phyloP scores from a whole-genome alignment of 495 filamentous ascomycete species.

The Tricharina praecox region DNA sequence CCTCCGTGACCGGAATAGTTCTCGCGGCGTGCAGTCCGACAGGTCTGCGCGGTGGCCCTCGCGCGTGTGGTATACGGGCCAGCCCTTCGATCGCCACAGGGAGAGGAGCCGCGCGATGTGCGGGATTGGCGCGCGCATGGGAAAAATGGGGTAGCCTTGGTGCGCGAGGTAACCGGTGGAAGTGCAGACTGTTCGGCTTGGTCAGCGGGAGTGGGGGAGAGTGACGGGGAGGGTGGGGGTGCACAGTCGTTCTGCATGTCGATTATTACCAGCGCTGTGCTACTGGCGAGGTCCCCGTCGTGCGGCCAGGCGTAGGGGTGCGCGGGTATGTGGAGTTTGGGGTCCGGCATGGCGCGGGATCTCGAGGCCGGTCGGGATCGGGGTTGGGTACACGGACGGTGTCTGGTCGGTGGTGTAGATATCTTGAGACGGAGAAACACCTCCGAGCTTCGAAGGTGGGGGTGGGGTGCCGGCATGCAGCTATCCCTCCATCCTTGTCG shows the following conservation, averaged over 20 bases:
- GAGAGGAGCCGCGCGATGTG: constrained; percentile 24
- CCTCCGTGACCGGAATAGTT: constrained; percentile 38
- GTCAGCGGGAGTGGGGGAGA: too few relatives aligned
- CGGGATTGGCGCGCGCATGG: constrained; percentile 39
- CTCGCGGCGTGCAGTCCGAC: constrained; percentile 40
- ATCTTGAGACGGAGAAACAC: too few relatives aligned
- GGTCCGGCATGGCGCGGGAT: too few relatives aligned
- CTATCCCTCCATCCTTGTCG: too few relatives aligned
- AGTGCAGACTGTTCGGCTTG: constrained; percentile 48
- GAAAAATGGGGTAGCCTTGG: constrained; percentile 42
- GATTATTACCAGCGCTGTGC: constrained; percentile 49
- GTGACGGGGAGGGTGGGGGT: constrained; percentile 19
- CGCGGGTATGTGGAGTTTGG: constrained; percentile 25
- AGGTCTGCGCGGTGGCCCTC: constrained; percentile 51
- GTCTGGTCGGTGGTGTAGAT: too few relatives aligned
- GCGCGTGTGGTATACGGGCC: constrained; percentile 45
- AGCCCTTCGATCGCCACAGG: constrained; percentile 14
- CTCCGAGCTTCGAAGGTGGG: too few relatives aligned
- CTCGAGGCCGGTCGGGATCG: too few relatives aligned
- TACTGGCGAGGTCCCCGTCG: constrained; percentile 38
- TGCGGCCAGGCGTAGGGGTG: constrained; percentile 48
- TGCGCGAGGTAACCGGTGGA: constrained; percentile 41
- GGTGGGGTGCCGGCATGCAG: too few relatives aligned
- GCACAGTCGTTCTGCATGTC: constrained; percentile 59
- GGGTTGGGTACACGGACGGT: too few relatives aligned